Conservation (phyloP, 305 asterid genomes). For the Lippia alba region DNA sequence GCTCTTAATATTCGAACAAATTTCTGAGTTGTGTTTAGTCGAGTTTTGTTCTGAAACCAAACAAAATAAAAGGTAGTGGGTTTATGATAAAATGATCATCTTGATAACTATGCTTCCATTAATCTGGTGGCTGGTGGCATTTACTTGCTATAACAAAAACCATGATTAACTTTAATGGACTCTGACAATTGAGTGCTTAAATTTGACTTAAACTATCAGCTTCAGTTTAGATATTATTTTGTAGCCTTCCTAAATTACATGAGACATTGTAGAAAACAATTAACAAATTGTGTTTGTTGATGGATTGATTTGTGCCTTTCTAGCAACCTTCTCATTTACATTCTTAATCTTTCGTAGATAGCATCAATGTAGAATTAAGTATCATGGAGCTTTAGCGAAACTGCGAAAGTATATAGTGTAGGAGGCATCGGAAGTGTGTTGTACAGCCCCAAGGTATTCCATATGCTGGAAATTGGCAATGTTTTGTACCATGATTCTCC, state of each 20-base stretch:
- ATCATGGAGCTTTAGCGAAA: conserved; percentile 13
- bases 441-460: background rate
- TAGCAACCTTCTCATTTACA: background rate
- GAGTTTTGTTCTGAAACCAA: background rate
- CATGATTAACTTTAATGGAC: background rate
- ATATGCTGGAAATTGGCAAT: background rate
- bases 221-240: conserved; percentile 7
- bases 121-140: background rate
- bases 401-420: background rate
- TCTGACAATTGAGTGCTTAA: background rate
- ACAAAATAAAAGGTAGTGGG: background rate
- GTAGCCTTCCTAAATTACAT: background rate
- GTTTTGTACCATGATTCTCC: background rate
- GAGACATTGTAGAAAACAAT: background rate
- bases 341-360: background rate
- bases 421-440: conserved; percentile 1
- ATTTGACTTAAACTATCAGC: background rate
- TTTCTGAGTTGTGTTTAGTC: background rate
- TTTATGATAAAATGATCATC: background rate
- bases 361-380: background rate
- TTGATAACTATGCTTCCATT: background rate
- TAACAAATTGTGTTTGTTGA: conserved; percentile 16
- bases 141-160: background rate
- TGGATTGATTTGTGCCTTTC: background rate
- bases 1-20: background rate